phyloP scores from a whole-genome alignment of 106 monocot genomes.

The Hemerocallis citrina region DNA sequence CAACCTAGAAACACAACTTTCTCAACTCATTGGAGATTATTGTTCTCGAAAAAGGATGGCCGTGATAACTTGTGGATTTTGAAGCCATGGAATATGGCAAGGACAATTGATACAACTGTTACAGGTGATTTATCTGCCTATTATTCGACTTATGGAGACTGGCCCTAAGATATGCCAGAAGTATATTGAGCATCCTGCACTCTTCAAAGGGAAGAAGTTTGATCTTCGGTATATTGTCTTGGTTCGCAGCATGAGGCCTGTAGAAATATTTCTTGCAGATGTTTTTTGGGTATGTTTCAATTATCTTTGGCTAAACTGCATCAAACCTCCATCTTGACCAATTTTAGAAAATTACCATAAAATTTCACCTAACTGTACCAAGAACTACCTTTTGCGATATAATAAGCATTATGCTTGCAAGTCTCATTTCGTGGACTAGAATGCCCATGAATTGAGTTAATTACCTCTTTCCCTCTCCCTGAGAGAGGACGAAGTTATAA shows the following conservation, averaged over 20 bases:
- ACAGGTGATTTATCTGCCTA: slow-evolving; percentile 73
- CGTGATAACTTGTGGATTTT: slow-evolving; percentile 83
- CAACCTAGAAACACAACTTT: slow-evolving; percentile 79
- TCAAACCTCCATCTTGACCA: not conserved
- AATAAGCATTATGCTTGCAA: too few relatives aligned
- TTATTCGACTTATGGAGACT: slow-evolving; percentile 95
- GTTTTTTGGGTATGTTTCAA: slow-evolving; percentile 73
- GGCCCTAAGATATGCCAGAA: slow-evolving; percentile 99
- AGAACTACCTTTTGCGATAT: too few relatives aligned
- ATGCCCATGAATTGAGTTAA: too few relatives aligned
- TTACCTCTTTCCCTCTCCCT: too few relatives aligned
- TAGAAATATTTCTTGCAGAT: slow-evolving; percentile 84
- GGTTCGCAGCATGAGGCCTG: slow-evolving; percentile 79
- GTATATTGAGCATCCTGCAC: slow-evolving; percentile 80
- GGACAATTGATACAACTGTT: slow-evolving; percentile 92
- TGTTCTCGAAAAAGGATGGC: slow-evolving; percentile 32
- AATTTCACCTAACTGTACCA: too few relatives aligned
- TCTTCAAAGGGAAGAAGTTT: slow-evolving; percentile 88
- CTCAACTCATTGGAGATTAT: slow-evolving; percentile 87
- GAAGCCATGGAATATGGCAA: slow-evolving; percentile 99
- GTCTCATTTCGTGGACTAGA: too few relatives aligned
- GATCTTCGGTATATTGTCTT: slow-evolving; percentile 91
- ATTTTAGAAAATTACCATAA: not conserved
- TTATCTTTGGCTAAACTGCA: not conserved
- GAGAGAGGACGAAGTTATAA: too few relatives aligned